Conservation (phyloP, 1,139 yeast genomes). For the Hansenula anomala region DNA sequence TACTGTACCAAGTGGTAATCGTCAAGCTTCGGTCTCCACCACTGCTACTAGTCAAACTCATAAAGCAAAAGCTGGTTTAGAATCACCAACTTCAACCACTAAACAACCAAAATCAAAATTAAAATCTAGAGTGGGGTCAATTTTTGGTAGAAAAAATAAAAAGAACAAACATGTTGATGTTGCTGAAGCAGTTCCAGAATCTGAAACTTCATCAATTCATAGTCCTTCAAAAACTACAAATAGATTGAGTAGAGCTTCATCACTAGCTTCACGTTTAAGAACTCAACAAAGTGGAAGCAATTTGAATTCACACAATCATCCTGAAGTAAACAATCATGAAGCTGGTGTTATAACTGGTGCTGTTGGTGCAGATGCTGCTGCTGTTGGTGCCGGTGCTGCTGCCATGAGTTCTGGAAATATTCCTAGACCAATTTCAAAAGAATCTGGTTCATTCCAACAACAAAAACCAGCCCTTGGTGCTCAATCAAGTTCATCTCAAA, state of each 20-base stretch:
- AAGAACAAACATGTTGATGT: slow-evolving; percentile 12
- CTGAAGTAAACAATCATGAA: neutral
- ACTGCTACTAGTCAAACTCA: slow-evolving; percentile 4
- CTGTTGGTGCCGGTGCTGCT: neutral
- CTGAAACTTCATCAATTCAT: slow-evolving; percentile 20
- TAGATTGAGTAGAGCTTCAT: slow-evolving; percentile 19
- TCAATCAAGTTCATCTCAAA: slow-evolving; percentile 1
- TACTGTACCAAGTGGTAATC: slow-evolving; percentile 12
- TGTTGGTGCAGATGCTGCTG: slow-evolving; percentile 2
- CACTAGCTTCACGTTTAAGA: slow-evolving; percentile 12
- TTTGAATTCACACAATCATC: neutral
- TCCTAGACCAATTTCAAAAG: slow-evolving; percentile 13
- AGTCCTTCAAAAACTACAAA: slow-evolving; percentile 5
- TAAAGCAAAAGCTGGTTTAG: too few relatives aligned
- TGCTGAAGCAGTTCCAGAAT: slow-evolving; percentile 16
- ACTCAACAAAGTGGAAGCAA: slow-evolving; percentile 2
- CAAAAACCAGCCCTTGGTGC: neutral
- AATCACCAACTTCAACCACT: neutral
- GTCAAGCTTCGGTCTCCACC: slow-evolving; percentile 9
- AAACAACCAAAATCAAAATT: slow-evolving; percentile 29
- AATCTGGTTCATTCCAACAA: neutral
- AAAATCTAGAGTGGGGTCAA: slow-evolving; percentile 79
- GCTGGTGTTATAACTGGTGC: neutral
- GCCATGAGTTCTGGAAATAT: neutral
- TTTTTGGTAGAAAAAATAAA: slow-evolving; percentile 64